Evolutionary conservation across 139 green algal species (phyloP), one percentile per base, ranked within the genome.

Genomic region (Haematococcus lacustris): DNA sequence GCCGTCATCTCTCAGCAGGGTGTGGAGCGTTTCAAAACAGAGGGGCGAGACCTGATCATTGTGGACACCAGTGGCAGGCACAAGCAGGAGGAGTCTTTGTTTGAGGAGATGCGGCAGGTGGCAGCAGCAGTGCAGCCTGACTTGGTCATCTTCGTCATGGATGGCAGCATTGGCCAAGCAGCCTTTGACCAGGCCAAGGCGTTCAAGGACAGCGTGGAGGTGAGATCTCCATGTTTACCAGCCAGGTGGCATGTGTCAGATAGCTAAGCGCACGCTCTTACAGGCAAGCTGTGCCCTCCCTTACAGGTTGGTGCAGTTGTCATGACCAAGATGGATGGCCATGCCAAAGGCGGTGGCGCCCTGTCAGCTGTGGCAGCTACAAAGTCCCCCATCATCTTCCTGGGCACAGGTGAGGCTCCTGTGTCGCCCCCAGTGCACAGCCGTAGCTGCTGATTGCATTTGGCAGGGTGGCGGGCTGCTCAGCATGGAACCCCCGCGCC

Each of bases 321-420:
- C 76, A 80, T 99, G 38, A 99, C 96, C 17, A 99, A 99, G 86
- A 90, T 99, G 84, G 96, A 99, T 73, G 96, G 96, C 23, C 93
- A 99, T 76, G 96, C 96, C 70, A 98, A 97, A 82, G 96, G 96
- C 73, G 96, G 96, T 72, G 95, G 96, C 38, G 93, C 96, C 5
- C 87, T 99, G 30, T 88, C 71, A 23, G 96, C 96, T 9, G 92
- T 98, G 28, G 83, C 88, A 21, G 96, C 96, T 41, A 99, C 96
- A 43, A 89, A 92, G 71, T 90, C 80, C 1, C 96, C 96, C 38
- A 93, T 99, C 77, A 91, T 93, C 65, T 99, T 98, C 87, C 92
- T 99, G 63, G 96, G 92, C 26, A 97, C 91, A 38, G 93, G 91
- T 87, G 66, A 1, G 80, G n/a, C n/a, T n/a, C n/a, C n/a, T n/a